phyloP scores from a whole-genome alignment of 2,329 filamentous ascomycete genomes.

The Sarocladium kiliense region DNA sequence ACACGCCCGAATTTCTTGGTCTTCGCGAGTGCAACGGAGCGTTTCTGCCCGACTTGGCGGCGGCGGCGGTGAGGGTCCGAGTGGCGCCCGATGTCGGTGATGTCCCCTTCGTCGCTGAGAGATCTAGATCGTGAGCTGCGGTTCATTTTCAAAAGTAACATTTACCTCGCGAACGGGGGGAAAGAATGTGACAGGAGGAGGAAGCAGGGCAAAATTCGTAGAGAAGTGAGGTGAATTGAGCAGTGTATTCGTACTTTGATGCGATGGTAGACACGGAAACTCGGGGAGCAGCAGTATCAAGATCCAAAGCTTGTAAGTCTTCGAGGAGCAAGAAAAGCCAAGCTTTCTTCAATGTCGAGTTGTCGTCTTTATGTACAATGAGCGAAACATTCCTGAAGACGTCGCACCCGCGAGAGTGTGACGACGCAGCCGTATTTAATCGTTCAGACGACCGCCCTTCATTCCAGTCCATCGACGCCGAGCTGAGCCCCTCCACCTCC shows the following conservation, averaged over 20 bases:
- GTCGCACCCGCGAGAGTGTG: neutral
- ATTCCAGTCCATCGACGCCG: constrained; percentile 7
- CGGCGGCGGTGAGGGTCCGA: neutral
- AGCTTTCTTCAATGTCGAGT: neutral
- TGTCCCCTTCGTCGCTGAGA: constrained; percentile 7
- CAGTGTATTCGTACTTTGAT: neutral
- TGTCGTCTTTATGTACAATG: constrained; percentile 5
- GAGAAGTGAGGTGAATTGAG: neutral
- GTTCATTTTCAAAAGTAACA: constrained; percentile 6
- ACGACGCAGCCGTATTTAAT: neutral
- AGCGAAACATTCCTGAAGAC: constrained; percentile 1
- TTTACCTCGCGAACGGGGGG: neutral
- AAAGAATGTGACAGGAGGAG: neutral
- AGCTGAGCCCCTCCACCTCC: neutral
- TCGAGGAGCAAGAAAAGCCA: neutral
- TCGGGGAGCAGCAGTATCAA: neutral
- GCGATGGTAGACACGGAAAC: neutral
- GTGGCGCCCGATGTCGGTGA: constrained; percentile 1
- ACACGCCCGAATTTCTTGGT: neutral
- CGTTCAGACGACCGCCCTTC: constrained; percentile 9
- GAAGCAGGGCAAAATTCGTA: neutral
- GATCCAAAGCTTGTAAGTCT: constrained; percentile 4
- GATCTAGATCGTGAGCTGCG: constrained; percentile 6
- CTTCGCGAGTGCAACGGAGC: neutral
- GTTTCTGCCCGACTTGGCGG: constrained; percentile 3